phyloP scores from a whole-genome alignment of 495 filamentous ascomycete genomes.

The Polyplosphaeria fusca region DNA sequence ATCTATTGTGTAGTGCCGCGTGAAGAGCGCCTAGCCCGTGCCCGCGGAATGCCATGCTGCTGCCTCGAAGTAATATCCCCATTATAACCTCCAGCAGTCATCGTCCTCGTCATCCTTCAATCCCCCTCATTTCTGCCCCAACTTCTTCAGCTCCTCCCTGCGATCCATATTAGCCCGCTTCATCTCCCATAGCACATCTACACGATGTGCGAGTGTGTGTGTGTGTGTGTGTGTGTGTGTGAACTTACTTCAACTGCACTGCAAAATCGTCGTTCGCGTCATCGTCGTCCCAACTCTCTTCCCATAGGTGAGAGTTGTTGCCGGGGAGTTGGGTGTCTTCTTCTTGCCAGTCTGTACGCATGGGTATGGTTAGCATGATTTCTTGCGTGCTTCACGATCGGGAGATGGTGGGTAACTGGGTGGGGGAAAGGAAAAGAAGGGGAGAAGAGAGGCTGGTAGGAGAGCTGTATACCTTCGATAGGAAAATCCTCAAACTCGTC shows the following conservation, averaged over 20 bases:
- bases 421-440: too few species aligned
- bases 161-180: not conserved
- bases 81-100: not conserved
- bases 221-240: too few species aligned
- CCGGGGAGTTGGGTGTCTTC: constrained; percentile 79
- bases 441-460: not conserved
- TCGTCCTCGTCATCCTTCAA: not conserved
- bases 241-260: constrained; percentile 82
- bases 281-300: constrained; percentile 99
- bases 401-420: too few species aligned
- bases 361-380: constrained; percentile 15
- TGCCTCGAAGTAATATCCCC: not conserved
- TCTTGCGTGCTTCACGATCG: too few species aligned
- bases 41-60: not conserved
- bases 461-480: constrained; percentile 68
- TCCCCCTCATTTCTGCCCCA: constrained; percentile 61
- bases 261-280: constrained; percentile 97
- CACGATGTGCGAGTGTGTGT: not conserved
- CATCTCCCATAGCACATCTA: not conserved
- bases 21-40: too few species aligned
- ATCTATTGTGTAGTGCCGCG: too few species aligned
- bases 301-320: constrained; percentile 82
- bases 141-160: constrained; percentile 96
- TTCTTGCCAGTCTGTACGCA: constrained; percentile 71
- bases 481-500: constrained; percentile 99